Evolutionary conservation across 2,329 filamentous ascomycete genomes (phyloP).

Genomic region (Xylariaceae sp.): DNA sequence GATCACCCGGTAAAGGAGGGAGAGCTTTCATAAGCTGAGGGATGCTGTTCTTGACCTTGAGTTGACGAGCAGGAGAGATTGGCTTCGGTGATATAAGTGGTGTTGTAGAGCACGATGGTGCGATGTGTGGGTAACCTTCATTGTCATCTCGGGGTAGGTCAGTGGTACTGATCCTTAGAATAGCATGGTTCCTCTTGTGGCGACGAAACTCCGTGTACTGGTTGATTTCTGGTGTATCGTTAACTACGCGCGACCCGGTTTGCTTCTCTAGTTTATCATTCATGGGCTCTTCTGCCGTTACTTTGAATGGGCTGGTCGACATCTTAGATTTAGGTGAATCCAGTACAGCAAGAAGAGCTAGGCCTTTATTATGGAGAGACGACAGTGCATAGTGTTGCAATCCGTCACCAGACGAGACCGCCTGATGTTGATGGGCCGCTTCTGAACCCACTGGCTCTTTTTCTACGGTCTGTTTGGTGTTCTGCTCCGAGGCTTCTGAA

Average conservation of each 20-base stretch:
- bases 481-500: background rate
- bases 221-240: background rate
- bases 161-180: slow-evolving; percentile 36
- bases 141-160: slow-evolving; percentile 33
- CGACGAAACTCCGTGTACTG: slow-evolving; percentile 29
- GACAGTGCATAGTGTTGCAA: background rate
- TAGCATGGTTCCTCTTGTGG: slow-evolving; percentile 38
- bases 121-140: slow-evolving; percentile 36
- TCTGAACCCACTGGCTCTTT: background rate
- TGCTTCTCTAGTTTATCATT: slow-evolving; percentile 3
- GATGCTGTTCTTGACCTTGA: slow-evolving; percentile 56
- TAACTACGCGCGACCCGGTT: background rate
- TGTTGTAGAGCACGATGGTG: slow-evolving; percentile 39
- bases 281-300: background rate
- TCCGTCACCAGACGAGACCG: background rate
- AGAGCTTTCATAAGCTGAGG: slow-evolving; percentile 60
- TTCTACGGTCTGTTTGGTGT: background rate
- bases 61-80: slow-evolving; percentile 52
- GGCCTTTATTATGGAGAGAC: background rate
- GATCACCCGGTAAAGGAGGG: slow-evolving; percentile 50
- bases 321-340: background rate
- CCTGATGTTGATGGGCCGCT: background rate
- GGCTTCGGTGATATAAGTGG: slow-evolving; percentile 54
- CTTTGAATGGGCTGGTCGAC: background rate
- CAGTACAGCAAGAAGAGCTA: background rate